Conservation (phyloP, 2,329 filamentous ascomycete species). For the Dendrostoma leiphaemia region DNA sequence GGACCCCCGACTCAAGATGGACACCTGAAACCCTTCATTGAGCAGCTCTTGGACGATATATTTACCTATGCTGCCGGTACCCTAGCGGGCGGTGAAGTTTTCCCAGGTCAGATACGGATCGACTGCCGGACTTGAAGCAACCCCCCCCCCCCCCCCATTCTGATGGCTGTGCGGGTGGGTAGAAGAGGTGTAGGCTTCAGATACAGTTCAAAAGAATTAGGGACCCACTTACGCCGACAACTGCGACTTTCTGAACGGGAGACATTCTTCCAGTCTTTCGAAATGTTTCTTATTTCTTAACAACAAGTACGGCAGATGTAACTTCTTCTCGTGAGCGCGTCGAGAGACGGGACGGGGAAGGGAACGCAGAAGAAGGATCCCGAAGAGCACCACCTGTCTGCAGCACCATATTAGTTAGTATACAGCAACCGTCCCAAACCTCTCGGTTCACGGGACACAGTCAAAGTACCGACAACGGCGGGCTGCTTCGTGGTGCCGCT, state of each 20-base stretch:
- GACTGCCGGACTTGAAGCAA: too few species aligned
- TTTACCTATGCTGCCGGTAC: slow-evolving; percentile 31
- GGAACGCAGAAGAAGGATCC: too few species aligned
- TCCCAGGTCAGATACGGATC: too few species aligned
- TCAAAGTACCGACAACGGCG: neutral
- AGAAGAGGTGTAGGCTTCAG: too few species aligned
- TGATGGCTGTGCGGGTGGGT: too few species aligned
- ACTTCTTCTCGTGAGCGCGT: neutral
- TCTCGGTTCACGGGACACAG: neutral
- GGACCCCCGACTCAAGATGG: slow-evolving; percentile 46
- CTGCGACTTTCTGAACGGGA: slow-evolving; percentile 25
- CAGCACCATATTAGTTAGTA: too few species aligned
- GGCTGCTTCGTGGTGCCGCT: neutral
- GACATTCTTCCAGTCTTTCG: slow-evolving; percentile 4
- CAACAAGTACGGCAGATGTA: too few species aligned
- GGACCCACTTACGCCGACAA: slow-evolving; percentile 33
- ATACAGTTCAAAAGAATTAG: neutral
- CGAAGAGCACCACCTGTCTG: too few species aligned
- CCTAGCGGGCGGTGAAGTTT: slow-evolving; percentile 22
- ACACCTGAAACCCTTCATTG: slow-evolving; percentile 43
- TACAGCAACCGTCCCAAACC: neutral
- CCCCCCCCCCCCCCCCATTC: too few species aligned
- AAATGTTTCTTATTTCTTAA: too few species aligned
- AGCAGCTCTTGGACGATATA: slow-evolving; percentile 30
- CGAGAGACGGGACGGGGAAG: neutral